phyloP scores from a whole-genome alignment of 2,329 filamentous ascomycete species.

The Podosphaera fusca region DNA sequence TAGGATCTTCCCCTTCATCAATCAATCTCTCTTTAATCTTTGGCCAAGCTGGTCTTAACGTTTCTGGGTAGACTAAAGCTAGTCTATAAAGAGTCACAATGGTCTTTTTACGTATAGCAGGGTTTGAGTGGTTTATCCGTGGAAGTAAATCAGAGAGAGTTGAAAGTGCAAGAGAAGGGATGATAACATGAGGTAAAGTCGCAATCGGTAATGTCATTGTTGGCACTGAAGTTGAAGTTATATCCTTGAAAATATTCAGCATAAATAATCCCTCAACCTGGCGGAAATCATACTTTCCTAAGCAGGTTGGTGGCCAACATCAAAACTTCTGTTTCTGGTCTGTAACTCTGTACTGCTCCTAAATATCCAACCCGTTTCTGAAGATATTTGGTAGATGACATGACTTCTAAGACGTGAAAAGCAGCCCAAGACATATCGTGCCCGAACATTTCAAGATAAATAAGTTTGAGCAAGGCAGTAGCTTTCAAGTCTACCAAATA shows the following conservation, averaged over 20 bases:
- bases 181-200: conserved; percentile 87
- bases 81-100: conserved; percentile 84
- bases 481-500: conserved; percentile 59
- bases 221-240: conserved; percentile 47
- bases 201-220: conserved; percentile 69
- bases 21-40: conserved; percentile 89
- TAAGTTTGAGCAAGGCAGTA: conserved; percentile 80
- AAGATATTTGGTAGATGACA: conserved; percentile 85
- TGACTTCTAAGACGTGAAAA: conserved; percentile 95
- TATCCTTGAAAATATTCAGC: conserved; percentile 28
- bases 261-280: not conserved
- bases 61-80: conserved; percentile 90
- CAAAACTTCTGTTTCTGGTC: conserved; percentile 83
- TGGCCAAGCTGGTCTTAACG: conserved; percentile 77
- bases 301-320: conserved; percentile 93
- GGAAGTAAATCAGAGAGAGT: conserved; percentile 70
- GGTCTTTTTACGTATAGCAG: conserved; percentile 81
- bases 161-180: conserved; percentile 73
- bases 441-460: conserved; percentile 97
- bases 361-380: conserved; percentile 93
- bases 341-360: conserved; percentile 86
- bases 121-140: conserved; percentile 63
- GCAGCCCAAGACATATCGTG: conserved; percentile 99
- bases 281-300: conserved; percentile 45
- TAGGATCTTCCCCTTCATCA: conserved; percentile 73